phyloP scores from a whole-genome alignment of 2,329 filamentous ascomycete genomes.

The Aspergillus transmontanensis region DNA sequence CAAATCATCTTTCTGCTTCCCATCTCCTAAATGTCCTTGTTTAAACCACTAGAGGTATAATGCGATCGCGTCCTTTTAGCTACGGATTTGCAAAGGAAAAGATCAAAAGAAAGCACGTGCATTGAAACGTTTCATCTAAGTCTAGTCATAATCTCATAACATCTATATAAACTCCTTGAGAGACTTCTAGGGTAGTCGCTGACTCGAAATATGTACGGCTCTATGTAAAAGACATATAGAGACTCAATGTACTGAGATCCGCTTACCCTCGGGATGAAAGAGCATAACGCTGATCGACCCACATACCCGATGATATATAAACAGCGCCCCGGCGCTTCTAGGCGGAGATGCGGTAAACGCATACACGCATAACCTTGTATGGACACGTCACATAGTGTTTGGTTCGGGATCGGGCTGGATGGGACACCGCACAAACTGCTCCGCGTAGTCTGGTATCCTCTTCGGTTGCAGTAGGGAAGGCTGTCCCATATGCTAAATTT shows the following conservation, averaged over 20 bases:
- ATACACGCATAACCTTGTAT: background rate
- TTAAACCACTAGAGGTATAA: background rate
- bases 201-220: background rate
- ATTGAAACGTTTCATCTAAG: conserved; percentile 1
- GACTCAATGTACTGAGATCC: background rate
- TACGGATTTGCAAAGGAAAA: background rate
- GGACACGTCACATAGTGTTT: background rate
- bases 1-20: background rate
- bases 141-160: conserved; percentile 7
- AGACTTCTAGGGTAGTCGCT: background rate
- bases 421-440: background rate
- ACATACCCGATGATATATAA: background rate
- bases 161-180: background rate
- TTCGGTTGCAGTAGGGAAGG: background rate
- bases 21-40: background rate
- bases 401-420: background rate
- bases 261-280: background rate
- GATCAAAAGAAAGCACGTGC: background rate
- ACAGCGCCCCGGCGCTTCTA: background rate
- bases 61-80: background rate
- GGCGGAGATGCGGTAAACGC: background rate
- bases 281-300: background rate
- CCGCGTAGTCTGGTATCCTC: background rate
- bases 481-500: background rate
- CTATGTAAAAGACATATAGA: background rate